These are phyloP conservation scores for Patellifolia procumbens DNA, from an alignment of 179 eudicot species.

Conservation along the genomic window DNA sequence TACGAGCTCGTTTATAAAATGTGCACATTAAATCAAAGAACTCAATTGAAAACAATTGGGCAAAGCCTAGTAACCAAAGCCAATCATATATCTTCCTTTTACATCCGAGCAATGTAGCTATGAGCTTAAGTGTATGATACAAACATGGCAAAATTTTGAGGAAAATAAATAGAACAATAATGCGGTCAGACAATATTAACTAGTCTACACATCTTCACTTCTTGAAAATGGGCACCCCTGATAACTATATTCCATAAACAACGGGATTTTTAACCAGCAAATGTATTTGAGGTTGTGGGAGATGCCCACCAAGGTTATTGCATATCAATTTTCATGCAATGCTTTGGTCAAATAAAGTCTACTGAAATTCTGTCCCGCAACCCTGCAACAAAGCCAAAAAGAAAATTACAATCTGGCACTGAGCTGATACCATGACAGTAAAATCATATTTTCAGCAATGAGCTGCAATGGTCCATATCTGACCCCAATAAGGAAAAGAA, in stretches of 20 bases:
- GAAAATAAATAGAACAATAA: slow-evolving; percentile 6
- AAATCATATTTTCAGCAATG: not conserved
- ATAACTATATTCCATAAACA: not conserved
- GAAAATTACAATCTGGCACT: not conserved
- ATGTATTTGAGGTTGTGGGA: slow-evolving; percentile 8
- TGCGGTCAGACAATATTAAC: slow-evolving; percentile 15
- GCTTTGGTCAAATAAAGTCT: slow-evolving; percentile 80
- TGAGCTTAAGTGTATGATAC: slow-evolving; percentile 14
- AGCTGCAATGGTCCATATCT: not conserved
- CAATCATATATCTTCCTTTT: not conserved
- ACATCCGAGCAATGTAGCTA: slow-evolving; percentile 22
- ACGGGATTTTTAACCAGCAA: slow-evolving; percentile 6
- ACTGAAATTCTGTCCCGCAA: slow-evolving; percentile 91
- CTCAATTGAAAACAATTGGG: not conserved
- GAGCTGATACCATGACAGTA: not conserved
- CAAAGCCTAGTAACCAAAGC: not conserved
- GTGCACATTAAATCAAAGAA: not conserved
- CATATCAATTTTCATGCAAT: slow-evolving; percentile 55
- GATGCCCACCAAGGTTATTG: slow-evolving; percentile 19
- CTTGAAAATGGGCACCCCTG: slow-evolving; percentile 11
- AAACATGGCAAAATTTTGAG: not conserved
- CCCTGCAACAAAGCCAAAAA: slow-evolving; percentile 49
- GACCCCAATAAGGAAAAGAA: no score
- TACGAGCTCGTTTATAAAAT: not conserved
- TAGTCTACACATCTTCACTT: slow-evolving; percentile 18